A percentile compares a stretch with the other conserved stretches of the same genome.
Evolutionary conservation across 495 filamentous ascomycete species (phyloP).

Genomic region (Penicillium chermesinum): DNA sequence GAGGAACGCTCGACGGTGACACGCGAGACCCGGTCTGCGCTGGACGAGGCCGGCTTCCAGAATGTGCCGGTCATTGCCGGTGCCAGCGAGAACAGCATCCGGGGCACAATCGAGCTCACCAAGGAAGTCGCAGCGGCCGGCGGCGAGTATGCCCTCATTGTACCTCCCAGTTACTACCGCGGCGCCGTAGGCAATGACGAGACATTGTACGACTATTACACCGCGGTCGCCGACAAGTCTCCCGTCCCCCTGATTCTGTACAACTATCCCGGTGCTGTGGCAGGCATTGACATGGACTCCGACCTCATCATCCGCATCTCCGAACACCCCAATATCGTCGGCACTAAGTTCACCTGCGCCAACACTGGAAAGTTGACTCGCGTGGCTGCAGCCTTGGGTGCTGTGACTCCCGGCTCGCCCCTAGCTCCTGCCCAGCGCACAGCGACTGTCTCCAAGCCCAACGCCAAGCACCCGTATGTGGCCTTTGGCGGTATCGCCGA

Average conservation of each 20-base stretch:
- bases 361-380: conserved; percentile 86
- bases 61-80: conserved; percentile 77
- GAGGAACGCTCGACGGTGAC: conserved; percentile 74
- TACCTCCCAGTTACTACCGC: conserved; percentile 82
- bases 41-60: conserved; percentile 73
- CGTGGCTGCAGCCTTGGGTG: conserved; percentile 70
- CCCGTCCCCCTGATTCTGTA: conserved; percentile 80
- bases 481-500: conserved; percentile 87
- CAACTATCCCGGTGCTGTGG: conserved; percentile 87
- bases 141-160: conserved; percentile 71
- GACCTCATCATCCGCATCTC: conserved; percentile 80
- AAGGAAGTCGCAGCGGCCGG: conserved; percentile 63
- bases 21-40: conserved; percentile 70
- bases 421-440: conserved; percentile 27
- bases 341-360: conserved; percentile 88
- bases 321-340: conserved; percentile 75
- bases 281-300: conserved; percentile 90
- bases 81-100: conserved; percentile 71
- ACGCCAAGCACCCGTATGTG: conserved; percentile 61
- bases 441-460: conserved; percentile 31
- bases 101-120: conserved; percentile 69
- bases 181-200: conserved; percentile 67
- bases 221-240: conserved; percentile 64
- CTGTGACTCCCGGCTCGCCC: conserved; percentile 54
- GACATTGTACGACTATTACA: conserved; percentile 72